These are phyloP conservation scores for Solanum paucissectum DNA, from an alignment of 257 asterid genomes.

Conservation along the genomic window DNA sequence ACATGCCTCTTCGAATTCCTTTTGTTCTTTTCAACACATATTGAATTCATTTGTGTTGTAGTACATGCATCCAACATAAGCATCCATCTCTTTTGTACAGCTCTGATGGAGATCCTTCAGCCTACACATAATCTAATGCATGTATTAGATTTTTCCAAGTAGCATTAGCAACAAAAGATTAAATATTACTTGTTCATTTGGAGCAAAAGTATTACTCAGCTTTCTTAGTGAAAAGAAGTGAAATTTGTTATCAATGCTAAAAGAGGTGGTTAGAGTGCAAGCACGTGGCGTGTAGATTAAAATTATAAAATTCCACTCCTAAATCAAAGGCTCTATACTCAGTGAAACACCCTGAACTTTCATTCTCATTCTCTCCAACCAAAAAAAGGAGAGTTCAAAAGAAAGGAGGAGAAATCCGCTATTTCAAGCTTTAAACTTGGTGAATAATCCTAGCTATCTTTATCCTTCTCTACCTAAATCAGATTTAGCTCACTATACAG, in stretches of 20 bases:
- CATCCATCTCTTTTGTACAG: constrained; percentile 73
- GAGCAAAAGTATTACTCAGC: background rate
- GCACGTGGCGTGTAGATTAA: background rate
- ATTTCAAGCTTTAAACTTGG: background rate
- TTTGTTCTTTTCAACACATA: constrained; percentile 78
- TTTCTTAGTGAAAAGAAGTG: background rate
- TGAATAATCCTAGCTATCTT: background rate
- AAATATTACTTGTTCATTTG: background rate
- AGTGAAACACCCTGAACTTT: background rate
- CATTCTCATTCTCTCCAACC: background rate
- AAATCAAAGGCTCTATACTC: background rate
- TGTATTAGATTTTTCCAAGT: background rate
- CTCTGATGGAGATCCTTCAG: constrained; percentile 67
- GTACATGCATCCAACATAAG: constrained; percentile 80
- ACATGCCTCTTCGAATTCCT: constrained; percentile 76
- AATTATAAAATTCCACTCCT: background rate
- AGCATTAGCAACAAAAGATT: background rate
- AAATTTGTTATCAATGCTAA: background rate
- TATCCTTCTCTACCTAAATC: background rate
- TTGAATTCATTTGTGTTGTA: constrained; percentile 83
- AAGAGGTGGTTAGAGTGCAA: background rate
- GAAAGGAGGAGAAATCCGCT: background rate
- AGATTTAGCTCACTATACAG: background rate
- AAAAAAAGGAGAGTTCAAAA: background rate
- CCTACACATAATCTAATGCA: constrained; percentile 26